Conservation (phyloP, 2,329 filamentous ascomycete species). For the Aspergillus unguis region DNA sequence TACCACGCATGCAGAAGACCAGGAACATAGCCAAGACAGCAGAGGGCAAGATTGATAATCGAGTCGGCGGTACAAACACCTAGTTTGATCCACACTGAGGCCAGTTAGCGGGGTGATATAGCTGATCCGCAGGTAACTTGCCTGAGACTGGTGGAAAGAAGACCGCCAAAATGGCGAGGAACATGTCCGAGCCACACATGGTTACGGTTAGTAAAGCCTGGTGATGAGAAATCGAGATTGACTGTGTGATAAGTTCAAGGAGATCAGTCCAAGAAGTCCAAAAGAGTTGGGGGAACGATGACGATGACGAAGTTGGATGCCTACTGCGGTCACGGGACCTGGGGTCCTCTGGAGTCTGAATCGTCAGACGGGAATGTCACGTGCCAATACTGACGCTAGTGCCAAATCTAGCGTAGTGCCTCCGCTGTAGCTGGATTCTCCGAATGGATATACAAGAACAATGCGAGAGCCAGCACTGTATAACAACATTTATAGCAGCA, state of each 20-base stretch:
- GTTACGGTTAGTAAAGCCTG: neutral
- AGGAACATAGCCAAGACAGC: constrained; percentile 72
- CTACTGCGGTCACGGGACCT: too few relatives aligned
- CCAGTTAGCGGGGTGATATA: constrained; percentile 29
- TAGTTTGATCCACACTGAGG: constrained; percentile 88
- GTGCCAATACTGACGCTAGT: too few relatives aligned
- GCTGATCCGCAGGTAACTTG: constrained; percentile 32
- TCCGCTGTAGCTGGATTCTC: too few relatives aligned
- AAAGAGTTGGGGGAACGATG: too few relatives aligned
- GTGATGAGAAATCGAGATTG: neutral
- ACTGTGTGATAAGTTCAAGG: neutral
- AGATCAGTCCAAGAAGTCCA: neutral
- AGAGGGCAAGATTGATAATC: constrained; percentile 91
- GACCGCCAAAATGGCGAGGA: constrained; percentile 58
- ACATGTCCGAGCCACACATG: constrained; percentile 61
- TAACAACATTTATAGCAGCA: too few relatives aligned
- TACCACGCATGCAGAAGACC: constrained; percentile 96
- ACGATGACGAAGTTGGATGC: too few relatives aligned
- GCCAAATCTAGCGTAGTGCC: too few relatives aligned
- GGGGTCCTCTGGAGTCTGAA: too few relatives aligned
- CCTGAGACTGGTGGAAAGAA: constrained; percentile 60
- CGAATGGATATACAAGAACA: too few relatives aligned
- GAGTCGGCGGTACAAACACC: constrained; percentile 91
- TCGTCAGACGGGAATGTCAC: too few relatives aligned
- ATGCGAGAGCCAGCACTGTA: too few relatives aligned